phyloP scores from a whole-genome alignment of 2,329 filamentous ascomycete genomes.

The Cadophora gregata region DNA sequence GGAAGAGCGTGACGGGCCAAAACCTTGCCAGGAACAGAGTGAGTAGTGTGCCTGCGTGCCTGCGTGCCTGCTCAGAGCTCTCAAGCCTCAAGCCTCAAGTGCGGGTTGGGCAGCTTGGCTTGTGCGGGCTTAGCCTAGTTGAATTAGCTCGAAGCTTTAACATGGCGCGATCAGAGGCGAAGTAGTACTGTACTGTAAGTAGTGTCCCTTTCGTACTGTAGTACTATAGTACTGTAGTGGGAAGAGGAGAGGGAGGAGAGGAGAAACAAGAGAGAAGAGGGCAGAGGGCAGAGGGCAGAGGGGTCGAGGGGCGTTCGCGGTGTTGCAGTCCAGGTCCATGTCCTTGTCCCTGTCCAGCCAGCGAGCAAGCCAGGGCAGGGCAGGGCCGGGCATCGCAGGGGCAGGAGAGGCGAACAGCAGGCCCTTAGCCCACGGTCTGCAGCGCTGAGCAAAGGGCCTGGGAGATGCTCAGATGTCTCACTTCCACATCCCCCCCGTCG shows the following conservation, averaged over 20 bases:
- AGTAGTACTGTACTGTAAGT: too few relatives aligned
- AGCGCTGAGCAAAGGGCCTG: not conserved
- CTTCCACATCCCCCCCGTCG: slow-evolving; percentile 8
- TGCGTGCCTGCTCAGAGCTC: slow-evolving; percentile 1
- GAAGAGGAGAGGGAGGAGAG: too few relatives aligned
- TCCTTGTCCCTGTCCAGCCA: not conserved
- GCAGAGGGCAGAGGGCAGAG: not conserved
- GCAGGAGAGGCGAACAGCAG: not conserved
- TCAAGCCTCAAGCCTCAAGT: slow-evolving; percentile 7
- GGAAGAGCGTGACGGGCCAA: not conserved
- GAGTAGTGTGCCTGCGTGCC: too few relatives aligned
- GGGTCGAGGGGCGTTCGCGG: not conserved
- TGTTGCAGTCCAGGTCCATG: not conserved
- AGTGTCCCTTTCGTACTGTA: too few relatives aligned
- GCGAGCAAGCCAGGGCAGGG: not conserved
- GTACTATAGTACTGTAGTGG: too few relatives aligned
- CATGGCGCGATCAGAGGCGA: not conserved
- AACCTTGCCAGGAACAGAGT: slow-evolving; percentile 14
- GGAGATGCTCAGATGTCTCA: slow-evolving; percentile 18
- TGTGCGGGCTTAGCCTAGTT: slow-evolving; percentile 1
- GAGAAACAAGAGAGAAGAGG: too few relatives aligned
- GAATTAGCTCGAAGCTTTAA: not conserved
- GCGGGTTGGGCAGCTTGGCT: slow-evolving; percentile 6
- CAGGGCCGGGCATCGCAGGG: not conserved
- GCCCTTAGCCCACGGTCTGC: not conserved